A percentile compares a stretch with the other conserved stretches of the same genome.
Conservation (phyloP, 2,329 filamentous ascomycete genomes). For the Cladosporium sp. region DNA sequence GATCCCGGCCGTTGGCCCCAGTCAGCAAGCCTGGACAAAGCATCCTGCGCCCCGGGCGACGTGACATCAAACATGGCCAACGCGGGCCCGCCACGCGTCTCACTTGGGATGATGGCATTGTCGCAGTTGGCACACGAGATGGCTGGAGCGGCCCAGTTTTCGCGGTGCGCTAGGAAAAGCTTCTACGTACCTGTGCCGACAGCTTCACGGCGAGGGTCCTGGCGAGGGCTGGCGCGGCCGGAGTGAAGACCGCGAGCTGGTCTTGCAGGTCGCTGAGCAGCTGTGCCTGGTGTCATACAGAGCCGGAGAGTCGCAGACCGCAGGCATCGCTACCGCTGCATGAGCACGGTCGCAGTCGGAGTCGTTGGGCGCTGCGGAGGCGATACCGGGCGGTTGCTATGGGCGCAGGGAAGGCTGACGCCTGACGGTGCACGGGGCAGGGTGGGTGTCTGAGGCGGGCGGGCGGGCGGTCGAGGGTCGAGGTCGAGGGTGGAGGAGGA, state of each 20-base stretch:
- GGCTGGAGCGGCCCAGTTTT: constrained; percentile 6
- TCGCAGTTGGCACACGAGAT: constrained; percentile 6
- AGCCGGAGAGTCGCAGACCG: neutral
- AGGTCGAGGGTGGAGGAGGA: too few relatives aligned
- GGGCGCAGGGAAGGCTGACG: neutral
- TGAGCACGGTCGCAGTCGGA: constrained; percentile 4
- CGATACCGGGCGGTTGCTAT: constrained; percentile 6
- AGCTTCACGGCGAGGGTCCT: neutral
- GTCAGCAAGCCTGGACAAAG: constrained; percentile 24
- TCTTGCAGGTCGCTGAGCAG: neutral
- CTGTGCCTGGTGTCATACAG: neutral
- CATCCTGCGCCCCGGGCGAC: constrained; percentile 18
- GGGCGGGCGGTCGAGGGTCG: too few relatives aligned
- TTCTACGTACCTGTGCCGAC: constrained; percentile 9
- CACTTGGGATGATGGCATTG: constrained; percentile 10
- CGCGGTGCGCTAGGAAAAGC: constrained; percentile 6
- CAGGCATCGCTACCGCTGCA: constrained; percentile 5
- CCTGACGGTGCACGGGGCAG: too few relatives aligned
- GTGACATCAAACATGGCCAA: constrained; percentile 22
- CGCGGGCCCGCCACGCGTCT: constrained; percentile 7
- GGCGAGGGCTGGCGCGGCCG: neutral
- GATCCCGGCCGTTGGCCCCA: constrained; percentile 17
- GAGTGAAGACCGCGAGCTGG: neutral
- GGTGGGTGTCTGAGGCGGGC: too few relatives aligned
- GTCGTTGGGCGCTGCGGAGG: constrained; percentile 3